Evolutionary conservation across 352 stramenopile genomes (phyloP).

Genomic region (Thalassiosira mediterranea): DNA sequence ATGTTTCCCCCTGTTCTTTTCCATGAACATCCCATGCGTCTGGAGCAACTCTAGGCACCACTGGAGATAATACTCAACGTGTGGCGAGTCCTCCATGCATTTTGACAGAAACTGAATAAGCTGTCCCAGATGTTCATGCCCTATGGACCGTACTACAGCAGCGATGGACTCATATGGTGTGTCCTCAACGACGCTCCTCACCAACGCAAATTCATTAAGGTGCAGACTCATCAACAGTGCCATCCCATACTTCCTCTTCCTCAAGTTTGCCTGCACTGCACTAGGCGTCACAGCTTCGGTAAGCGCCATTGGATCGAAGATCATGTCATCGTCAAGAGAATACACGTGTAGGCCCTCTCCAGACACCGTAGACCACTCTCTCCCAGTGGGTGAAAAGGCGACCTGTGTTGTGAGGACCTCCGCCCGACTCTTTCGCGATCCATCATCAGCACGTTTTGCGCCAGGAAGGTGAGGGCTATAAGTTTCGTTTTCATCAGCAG

Average conservation of each 20-base stretch:
- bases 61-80: slow-evolving; percentile 97
- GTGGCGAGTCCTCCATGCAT: slow-evolving; percentile 90
- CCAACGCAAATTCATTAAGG: slow-evolving; percentile 94
- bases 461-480: slow-evolving; percentile 75
- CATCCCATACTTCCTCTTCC: slow-evolving; percentile 89
- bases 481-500: slow-evolving; percentile 75
- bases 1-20: slow-evolving; percentile 77
- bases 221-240: slow-evolving; percentile 96
- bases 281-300: slow-evolving; percentile 97
- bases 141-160: slow-evolving; percentile 90
- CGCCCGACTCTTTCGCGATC: slow-evolving; percentile 85
- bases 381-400: slow-evolving; percentile 95
- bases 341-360: slow-evolving; percentile 98
- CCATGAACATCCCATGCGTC: slow-evolving; percentile 87
- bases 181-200: slow-evolving; percentile 90
- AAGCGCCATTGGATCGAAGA: slow-evolving; percentile 98
- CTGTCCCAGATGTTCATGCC: slow-evolving; percentile 90
- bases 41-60: slow-evolving; percentile 95
- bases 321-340: slow-evolving; percentile 92
- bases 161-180: slow-evolving; percentile 89
- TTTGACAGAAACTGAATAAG: slow-evolving; percentile 92
- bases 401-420: slow-evolving; percentile 94
- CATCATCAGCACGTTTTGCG: slow-evolving; percentile 77
- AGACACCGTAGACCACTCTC: slow-evolving; percentile 95
- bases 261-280: slow-evolving; percentile 88